Evolutionary conservation across 352 stramenopile genomes (phyloP), one percentile per base, ranked within the genome.

Genomic region (Pythium folliculosum): DNA sequence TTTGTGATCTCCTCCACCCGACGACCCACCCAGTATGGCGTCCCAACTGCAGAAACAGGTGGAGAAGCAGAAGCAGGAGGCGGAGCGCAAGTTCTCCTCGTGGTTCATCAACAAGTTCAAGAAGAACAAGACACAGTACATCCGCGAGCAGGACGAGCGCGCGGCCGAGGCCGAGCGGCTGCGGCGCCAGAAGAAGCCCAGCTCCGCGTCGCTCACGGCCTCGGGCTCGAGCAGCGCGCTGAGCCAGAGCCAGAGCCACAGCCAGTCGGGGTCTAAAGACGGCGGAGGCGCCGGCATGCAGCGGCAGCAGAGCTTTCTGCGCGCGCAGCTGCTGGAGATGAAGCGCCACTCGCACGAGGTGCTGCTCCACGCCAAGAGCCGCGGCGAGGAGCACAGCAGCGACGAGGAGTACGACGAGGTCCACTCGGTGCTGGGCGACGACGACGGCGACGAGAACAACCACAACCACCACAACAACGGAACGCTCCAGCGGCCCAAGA

Each of bases 51-150:
- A 86, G 63, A 88, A 86, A 73, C 80, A 77, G 43, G 79, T 81
- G 32, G 74, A 81, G 13, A 76, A 77, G 37, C 79, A 90, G 50
- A 87, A 86, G 67, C 69, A 85, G 67, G 69, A 86, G 45, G 67
- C 83, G 59, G 82, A 86, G 64, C 77, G 69, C 44, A 88, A 82
- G 57, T 71, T 89, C 49, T 77, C 80, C 50, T 85, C 78, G 40
- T 92, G 84, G 84, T 86, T 92, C 65, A 72, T 90, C 23, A 77
- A 71, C 71, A 87, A 83, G 58, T 90, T 92, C 62, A 76, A 71
- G 37, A 89, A 89, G 66, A 78, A 77, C 49, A 74, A 74, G 64
- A 90, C 81, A 21, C 73, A 82, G 63, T 71, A 81, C 60, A 63
- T 89, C 30, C 77, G 77, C 30, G 80, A 89, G 43, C 77, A 89